These are phyloP conservation scores for Zoysia japonica DNA, from an alignment of 176 grass and related monocot species.

Conservation along the genomic window DNA sequence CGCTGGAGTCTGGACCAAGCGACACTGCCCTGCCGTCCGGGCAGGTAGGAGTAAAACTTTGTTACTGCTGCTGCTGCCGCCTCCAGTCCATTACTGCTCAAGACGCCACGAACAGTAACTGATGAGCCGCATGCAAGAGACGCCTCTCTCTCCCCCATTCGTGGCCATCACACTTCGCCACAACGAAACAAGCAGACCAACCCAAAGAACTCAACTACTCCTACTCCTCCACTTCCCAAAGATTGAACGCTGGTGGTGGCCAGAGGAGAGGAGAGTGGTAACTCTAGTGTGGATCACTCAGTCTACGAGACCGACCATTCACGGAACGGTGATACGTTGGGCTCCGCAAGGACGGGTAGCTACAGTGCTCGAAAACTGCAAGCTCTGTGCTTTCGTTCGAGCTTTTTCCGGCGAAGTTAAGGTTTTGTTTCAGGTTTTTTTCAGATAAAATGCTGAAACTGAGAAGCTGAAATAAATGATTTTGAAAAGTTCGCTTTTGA, in stretches of 20 bases:
- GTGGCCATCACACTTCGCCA: neutral
- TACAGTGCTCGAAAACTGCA: slow-evolving; percentile 53
- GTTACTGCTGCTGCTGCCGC: neutral
- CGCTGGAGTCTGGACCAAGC: neutral
- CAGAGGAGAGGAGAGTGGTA: neutral
- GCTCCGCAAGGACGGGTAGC: slow-evolving; percentile 26
- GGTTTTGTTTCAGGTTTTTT: too few relatives aligned
- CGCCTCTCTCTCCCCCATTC: neutral
- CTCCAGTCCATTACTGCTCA: neutral
- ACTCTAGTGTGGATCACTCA: neutral
- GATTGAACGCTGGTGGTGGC: neutral
- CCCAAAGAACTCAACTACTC: neutral
- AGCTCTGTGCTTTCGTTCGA: slow-evolving; percentile 26
- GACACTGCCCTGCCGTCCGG: too few relatives aligned
- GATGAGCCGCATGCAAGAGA: neutral
- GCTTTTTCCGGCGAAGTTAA: neutral
- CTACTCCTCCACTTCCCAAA: too few relatives aligned
- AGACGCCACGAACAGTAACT: neutral
- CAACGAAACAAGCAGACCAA: slow-evolving; percentile 5
- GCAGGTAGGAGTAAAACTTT: slow-evolving; percentile 10
- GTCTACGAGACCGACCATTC: neutral
- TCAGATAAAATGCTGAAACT: too few relatives aligned
- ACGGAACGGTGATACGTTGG: slow-evolving; percentile 28
- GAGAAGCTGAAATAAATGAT: too few relatives aligned
- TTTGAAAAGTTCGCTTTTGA: too few relatives aligned